Conservation (phyloP, 192 early-diverging fungal species). For the Coemansia sp. region DNA sequence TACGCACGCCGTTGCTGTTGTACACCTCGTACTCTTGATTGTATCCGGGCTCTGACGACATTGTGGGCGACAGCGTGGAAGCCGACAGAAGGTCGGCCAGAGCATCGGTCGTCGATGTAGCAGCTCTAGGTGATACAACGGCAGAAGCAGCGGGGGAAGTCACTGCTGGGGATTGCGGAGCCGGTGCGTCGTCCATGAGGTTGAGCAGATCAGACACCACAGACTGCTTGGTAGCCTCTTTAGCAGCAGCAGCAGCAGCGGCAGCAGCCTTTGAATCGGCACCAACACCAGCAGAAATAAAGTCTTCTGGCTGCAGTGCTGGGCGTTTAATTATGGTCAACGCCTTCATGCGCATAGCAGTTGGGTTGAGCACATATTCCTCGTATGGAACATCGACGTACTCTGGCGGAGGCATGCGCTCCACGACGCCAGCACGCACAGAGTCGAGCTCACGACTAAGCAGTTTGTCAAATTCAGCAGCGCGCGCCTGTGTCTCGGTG, state of each 20-base stretch:
- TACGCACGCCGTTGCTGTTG: conserved; percentile 72
- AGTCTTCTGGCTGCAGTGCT: conserved; percentile 24
- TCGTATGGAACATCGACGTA: conserved; percentile 51
- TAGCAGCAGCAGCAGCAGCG: conserved; percentile 14
- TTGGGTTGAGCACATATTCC: conserved; percentile 52
- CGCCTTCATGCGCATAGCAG: conserved; percentile 55
- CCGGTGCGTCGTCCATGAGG: conserved; percentile 61
- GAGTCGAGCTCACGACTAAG: conserved; percentile 65
- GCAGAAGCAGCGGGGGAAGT: conserved; percentile 25
- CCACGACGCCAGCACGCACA: conserved; percentile 79
- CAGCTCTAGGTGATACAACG: not conserved
- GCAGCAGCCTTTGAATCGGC: conserved; percentile 15
- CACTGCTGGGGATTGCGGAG: conserved; percentile 24
- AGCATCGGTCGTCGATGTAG: conserved; percentile 53
- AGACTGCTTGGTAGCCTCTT: conserved; percentile 25
- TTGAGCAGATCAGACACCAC: conserved; percentile 62
- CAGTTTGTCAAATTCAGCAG: conserved; percentile 85
- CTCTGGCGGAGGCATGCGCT: conserved; percentile 91
- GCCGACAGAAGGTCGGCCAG: conserved; percentile 80
- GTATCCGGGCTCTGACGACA: conserved; percentile 15
- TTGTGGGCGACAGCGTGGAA: conserved; percentile 48
- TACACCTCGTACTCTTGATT: conserved; percentile 63
- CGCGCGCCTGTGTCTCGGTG: conserved; percentile 92
- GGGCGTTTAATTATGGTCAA: conserved; percentile 25
- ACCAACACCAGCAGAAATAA: conserved; percentile 7